phyloP scores from a whole-genome alignment of 2,329 filamentous ascomycete species.

The Emergomyces pasteurianus region DNA sequence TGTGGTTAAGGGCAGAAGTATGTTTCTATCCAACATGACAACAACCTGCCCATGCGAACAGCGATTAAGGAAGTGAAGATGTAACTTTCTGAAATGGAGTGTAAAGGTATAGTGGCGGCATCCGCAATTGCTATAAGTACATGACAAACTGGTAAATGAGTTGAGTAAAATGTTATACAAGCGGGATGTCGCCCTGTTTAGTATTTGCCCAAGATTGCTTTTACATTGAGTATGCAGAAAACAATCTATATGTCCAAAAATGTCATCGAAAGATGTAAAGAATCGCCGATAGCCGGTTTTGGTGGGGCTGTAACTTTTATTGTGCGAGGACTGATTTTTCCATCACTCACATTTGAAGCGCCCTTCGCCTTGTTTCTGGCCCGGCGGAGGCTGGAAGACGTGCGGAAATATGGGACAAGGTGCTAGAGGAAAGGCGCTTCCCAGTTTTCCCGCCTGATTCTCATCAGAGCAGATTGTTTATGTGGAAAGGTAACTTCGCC shows the following conservation, averaged over 20 bases:
- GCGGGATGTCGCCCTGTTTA: background rate
- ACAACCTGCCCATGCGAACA: too few relatives aligned
- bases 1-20: background rate
- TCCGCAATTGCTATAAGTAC: too few relatives aligned
- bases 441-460: conserved; percentile 69
- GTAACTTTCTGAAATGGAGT: background rate
- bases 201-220: background rate
- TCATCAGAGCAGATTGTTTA: conserved; percentile 82
- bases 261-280: background rate
- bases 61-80: background rate
- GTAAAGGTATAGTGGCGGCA: background rate
- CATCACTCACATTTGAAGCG: background rate
- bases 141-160: background rate
- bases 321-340: background rate
- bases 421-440: conserved; percentile 50
- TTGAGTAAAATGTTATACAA: background rate
- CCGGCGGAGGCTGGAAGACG: background rate
- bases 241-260: background rate
- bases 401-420: background rate
- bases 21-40: background rate
- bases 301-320: background rate
- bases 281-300: background rate
- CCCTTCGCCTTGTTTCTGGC: background rate
- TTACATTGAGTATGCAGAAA: background rate
- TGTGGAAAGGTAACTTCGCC: conserved; percentile 78